A percentile compares a stretch with the other conserved stretches of the same genome.
phyloP scores from a whole-genome alignment of 192 early-diverging fungal species.

The Backusella circina region DNA sequence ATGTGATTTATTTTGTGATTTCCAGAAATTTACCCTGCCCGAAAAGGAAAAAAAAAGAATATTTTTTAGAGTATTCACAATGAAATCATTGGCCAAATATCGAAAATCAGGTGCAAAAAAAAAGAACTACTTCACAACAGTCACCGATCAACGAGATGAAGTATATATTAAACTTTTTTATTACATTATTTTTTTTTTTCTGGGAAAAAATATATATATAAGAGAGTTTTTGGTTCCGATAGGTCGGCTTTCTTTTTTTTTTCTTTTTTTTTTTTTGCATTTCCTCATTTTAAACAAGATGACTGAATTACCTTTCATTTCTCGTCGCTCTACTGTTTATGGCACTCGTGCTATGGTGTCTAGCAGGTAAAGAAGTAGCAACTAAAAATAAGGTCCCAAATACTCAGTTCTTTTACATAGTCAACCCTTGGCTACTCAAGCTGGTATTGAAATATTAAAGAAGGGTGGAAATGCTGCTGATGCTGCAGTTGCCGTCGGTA shows the following conservation, averaged over 20 bases:
- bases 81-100: too few relatives aligned
- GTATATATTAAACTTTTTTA: too few relatives aligned
- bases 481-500: conserved; percentile 54
- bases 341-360: conserved; percentile 65
- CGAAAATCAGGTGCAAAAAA: too few relatives aligned
- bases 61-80: too few relatives aligned
- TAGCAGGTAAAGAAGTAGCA: conserved; percentile 25
- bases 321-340: conserved; percentile 51
- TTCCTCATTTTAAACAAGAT: neutral
- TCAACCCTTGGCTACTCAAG: conserved; percentile 68
- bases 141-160: too few relatives aligned
- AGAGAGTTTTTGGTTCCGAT: neutral
- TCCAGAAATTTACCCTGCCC: too few relatives aligned
- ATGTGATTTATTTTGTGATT: too few relatives aligned
- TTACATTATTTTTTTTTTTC: too few relatives aligned
- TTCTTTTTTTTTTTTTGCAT: neutral
- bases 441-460: conserved; percentile 59
- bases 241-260: neutral
- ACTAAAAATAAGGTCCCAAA: neutral
- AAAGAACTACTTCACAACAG: too few relatives aligned
- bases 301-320: conserved; percentile 29
- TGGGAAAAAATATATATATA: neutral
- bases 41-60: too few relatives aligned
- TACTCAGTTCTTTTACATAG: conserved; percentile 18
- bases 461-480: conserved; percentile 76